Conservation (phyloP, 805 yeast species). For the Suhomyces prunicola region DNA sequence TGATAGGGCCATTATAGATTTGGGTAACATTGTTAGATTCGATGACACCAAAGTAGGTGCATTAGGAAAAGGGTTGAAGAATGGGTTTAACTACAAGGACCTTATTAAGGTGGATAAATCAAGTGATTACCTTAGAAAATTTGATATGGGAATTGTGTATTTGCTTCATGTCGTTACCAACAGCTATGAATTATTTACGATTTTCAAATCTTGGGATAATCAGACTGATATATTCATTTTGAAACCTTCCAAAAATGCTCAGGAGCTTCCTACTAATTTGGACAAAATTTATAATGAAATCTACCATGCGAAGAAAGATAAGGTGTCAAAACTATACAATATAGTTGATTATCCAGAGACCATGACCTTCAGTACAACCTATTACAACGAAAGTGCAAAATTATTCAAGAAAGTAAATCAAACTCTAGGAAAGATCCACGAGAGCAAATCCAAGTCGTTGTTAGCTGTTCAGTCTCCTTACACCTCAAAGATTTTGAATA, state of each 20-base stretch:
- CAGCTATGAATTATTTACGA: conserved; percentile 69
- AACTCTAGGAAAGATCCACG: conserved; percentile 52
- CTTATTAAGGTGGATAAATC: conserved; percentile 46
- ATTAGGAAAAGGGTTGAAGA: conserved; percentile 78
- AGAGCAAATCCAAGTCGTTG: conserved; percentile 57
- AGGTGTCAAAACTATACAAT: conserved; percentile 38
- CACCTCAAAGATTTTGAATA: conserved; percentile 42
- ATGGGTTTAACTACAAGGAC: conserved; percentile 73
- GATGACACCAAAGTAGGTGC: conserved; percentile 75
- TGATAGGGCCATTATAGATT: conserved; percentile 73
- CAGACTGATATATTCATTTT: conserved; percentile 52
- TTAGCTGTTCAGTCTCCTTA: conserved; percentile 74
- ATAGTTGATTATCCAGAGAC: conserved; percentile 53
- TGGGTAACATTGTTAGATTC: conserved; percentile 72
- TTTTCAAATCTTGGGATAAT: conserved; percentile 63
- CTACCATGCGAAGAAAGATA: conserved; percentile 45
- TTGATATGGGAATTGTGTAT: conserved; percentile 58
- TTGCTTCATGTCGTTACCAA: conserved; percentile 67
- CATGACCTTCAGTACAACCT: conserved; percentile 52
- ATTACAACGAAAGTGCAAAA: conserved; percentile 52
- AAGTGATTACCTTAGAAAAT: conserved; percentile 49
- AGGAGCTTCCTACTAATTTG: conserved; percentile 55
- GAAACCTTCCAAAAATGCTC: conserved; percentile 69
- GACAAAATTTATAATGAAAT: conserved; percentile 55
- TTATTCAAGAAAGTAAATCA: conserved; percentile 59